Evolutionary conservation across 345 rosid species (phyloP).

Genomic region (Murraya koenigii): DNA sequence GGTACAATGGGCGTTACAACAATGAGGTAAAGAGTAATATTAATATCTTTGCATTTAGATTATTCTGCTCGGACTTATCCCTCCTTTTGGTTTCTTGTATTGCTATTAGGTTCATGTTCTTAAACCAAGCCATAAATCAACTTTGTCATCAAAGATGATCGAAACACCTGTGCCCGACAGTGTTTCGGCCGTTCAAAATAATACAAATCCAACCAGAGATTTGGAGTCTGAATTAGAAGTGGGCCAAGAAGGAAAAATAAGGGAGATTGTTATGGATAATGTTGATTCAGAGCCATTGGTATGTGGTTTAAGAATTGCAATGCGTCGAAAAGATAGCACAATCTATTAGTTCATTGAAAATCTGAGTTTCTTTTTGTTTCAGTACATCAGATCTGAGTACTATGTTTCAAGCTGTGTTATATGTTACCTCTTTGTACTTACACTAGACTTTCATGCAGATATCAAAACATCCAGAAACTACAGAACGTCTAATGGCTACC

Average conservation of each 20-base stretch:
- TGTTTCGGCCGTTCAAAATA: conserved; percentile 69
- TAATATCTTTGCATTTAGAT: not conserved
- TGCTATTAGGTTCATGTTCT: conserved; percentile 71
- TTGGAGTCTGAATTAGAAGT: conserved; percentile 73
- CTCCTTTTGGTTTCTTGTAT: conserved; percentile 22
- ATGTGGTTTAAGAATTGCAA: conserved; percentile 16
- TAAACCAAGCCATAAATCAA: conserved; percentile 92
- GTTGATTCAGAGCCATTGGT: conserved; percentile 57
- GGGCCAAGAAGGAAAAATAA: conserved; percentile 78
- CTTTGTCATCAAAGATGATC: conserved; percentile 63
- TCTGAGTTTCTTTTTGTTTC: not conserved
- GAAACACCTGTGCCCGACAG: conserved; percentile 66
- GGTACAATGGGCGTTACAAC: conserved; percentile 94
- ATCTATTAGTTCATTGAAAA: not conserved
- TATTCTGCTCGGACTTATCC: conserved; percentile 1
- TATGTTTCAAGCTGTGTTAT: not conserved
- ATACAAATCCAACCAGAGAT: conserved; percentile 73
- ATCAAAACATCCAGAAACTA: conserved; percentile 46
- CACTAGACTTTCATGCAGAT: conserved; percentile 38
- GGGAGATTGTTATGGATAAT: conserved; percentile 85
- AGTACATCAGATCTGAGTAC: not conserved
- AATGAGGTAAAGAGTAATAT: conserved; percentile 58
- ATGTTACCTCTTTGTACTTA: not conserved
- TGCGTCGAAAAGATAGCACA: not conserved
- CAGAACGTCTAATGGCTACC: conserved; percentile 42